Conservation (phyloP, 768 basidiomycete species). For the Russula emetica region DNA sequence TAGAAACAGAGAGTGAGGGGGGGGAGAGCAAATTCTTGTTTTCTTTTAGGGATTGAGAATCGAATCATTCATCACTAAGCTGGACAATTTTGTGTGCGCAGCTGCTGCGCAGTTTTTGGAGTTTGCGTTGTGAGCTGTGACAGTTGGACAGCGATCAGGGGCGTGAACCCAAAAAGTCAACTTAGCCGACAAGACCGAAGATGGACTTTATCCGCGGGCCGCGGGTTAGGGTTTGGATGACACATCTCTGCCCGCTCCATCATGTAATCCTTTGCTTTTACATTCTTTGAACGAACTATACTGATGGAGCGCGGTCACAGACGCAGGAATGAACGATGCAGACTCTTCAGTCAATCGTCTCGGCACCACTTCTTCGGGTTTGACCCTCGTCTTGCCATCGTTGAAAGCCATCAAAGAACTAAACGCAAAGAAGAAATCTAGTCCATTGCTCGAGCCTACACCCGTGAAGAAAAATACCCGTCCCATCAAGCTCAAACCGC, state of each 20-base stretch:
- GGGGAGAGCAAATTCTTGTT: too few relatives aligned
- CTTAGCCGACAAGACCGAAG: neutral
- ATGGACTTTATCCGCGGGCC: neutral
- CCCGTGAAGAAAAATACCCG: slow-evolving; percentile 41
- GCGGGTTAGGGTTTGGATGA: slow-evolving; percentile 3
- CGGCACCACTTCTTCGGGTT: slow-evolving; percentile 39
- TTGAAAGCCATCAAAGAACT: slow-evolving; percentile 56
- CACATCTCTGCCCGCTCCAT: neutral
- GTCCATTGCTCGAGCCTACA: slow-evolving; percentile 23
- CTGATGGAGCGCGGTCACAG: neutral
- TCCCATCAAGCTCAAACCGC: slow-evolving; percentile 70
- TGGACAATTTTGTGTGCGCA: neutral
- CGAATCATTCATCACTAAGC: too few relatives aligned
- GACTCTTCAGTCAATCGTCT: slow-evolving; percentile 7
- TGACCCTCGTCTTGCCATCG: slow-evolving; percentile 66
- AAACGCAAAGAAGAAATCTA: slow-evolving; percentile 48
- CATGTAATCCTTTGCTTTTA: slow-evolving; percentile 3
- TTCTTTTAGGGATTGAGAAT: neutral
- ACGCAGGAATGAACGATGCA: slow-evolving; percentile 11
- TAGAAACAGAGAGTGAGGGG: neutral
- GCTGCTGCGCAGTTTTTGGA: neutral
- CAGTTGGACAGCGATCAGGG: neutral
- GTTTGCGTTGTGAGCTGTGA: neutral
- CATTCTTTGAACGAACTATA: neutral
- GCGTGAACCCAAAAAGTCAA: neutral